Evolutionary conservation across 2,329 filamentous ascomycete species (phyloP).

Genomic region (Clonostachys sp.): DNA sequence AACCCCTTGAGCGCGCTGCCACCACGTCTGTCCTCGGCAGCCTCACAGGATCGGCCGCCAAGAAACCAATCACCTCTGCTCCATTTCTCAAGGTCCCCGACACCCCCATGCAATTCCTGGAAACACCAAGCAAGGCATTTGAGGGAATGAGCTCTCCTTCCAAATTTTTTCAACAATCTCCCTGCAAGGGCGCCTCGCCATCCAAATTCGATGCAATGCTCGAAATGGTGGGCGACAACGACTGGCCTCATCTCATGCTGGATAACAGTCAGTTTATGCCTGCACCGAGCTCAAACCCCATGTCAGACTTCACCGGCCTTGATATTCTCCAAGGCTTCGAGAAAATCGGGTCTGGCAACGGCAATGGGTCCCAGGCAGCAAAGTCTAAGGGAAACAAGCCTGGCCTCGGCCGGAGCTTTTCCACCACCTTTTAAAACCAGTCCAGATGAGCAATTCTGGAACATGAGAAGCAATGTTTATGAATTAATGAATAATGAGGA

Average conservation of each 20-base stretch:
- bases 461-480: slow-evolving; percentile 1
- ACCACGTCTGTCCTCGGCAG: no score
- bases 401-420: slow-evolving; percentile 27
- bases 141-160: slow-evolving; percentile 51
- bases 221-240: slow-evolving; percentile 28
- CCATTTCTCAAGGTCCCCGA: slow-evolving; percentile 45
- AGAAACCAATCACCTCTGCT: slow-evolving; percentile 44
- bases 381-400: slow-evolving; percentile 17
- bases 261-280: no score
- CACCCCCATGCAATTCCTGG: slow-evolving; percentile 30
- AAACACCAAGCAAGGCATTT: slow-evolving; percentile 55
- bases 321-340: slow-evolving; percentile 74
- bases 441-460: not conserved
- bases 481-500: slow-evolving; percentile 1
- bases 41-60: slow-evolving; percentile 17
- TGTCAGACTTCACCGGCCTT: slow-evolving; percentile 23
- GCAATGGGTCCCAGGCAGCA: no score
- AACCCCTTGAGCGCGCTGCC: slow-evolving; percentile 55
- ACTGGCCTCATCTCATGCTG: slow-evolving; percentile 18
- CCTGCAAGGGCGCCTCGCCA: slow-evolving; percentile 31
- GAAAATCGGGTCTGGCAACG: slow-evolving; percentile 53
- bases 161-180: slow-evolving; percentile 37
- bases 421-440: slow-evolving; percentile 23
- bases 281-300: no score
- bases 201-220: slow-evolving; percentile 38